phyloP scores from a whole-genome alignment of 345 rosid species.

The Hevea brasiliensis region DNA sequence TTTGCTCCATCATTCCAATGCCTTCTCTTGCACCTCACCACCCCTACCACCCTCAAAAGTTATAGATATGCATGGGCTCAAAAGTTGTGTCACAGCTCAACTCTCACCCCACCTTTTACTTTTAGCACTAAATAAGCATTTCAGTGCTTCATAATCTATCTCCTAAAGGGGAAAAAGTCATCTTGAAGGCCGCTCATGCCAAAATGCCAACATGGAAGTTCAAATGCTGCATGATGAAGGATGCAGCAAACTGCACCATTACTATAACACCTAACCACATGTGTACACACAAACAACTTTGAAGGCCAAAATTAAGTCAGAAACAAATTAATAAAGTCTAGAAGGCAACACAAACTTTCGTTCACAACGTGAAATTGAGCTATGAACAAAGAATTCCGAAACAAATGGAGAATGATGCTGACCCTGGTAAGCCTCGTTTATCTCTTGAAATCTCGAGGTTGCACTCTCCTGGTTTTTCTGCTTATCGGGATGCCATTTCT shows the following conservation, averaged over 20 bases:
- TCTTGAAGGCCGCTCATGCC: background rate
- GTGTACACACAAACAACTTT: background rate
- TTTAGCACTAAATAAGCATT: background rate
- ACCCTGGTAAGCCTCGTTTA: constrained; percentile 97
- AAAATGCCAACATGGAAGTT: background rate
- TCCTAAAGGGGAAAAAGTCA: background rate
- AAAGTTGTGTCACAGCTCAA: background rate
- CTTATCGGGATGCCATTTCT: constrained; percentile 99
- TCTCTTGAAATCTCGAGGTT: constrained; percentile 88
- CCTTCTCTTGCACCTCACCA: background rate
- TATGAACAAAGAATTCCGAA: background rate
- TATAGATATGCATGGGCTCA: background rate
- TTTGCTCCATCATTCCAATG: background rate
- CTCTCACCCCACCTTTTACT: background rate
- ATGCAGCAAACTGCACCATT: background rate
- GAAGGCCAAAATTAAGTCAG: constrained; percentile 2
- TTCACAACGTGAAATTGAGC: background rate
- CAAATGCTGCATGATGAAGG: background rate
- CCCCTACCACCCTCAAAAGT: background rate
- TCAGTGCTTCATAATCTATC: background rate
- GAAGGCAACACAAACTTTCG: background rate
- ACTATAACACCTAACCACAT: background rate
- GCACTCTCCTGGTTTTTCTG: constrained; percentile 58
- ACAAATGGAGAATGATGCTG: background rate
- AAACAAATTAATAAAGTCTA: too few relatives aligned